phyloP scores from a whole-genome alignment of 371 early-diverging fungal species.

The Mucor velutinosus region DNA sequence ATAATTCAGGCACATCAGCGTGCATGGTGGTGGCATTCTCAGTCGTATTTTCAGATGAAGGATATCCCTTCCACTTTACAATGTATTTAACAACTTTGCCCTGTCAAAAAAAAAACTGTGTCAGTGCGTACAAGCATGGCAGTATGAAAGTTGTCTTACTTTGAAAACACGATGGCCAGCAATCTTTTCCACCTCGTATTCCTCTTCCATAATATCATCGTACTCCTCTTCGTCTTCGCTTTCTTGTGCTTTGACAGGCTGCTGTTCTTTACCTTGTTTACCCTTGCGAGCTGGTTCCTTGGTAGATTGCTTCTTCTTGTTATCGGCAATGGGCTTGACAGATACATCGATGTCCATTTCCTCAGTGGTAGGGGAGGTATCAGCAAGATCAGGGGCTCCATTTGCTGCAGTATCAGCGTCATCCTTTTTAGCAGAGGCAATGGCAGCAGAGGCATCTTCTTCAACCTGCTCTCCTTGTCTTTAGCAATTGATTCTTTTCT shows the following conservation, averaged over 20 bases:
- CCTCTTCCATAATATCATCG: neutral
- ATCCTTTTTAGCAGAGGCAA: neutral
- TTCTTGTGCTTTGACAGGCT: neutral
- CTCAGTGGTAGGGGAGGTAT: neutral
- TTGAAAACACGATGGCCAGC: conserved; percentile 10
- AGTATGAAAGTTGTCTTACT: conserved; percentile 5
- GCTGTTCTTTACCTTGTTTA: neutral
- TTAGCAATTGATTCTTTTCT: neutral
- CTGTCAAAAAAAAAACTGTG: neutral
- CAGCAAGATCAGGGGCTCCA: neutral
- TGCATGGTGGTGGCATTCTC: conserved; percentile 32
- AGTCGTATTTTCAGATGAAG: conserved; percentile 22
- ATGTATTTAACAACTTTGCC: conserved; percentile 18
- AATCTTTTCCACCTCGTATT: conserved; percentile 17
- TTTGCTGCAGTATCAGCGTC: neutral
- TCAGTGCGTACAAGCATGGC: neutral
- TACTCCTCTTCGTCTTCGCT: neutral
- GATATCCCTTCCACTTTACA: conserved; percentile 30
- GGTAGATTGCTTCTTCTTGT: neutral
- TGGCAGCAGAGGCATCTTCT: neutral
- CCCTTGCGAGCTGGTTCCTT: neutral
- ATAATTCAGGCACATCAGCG: conserved; percentile 29
- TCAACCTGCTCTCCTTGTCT: neutral
- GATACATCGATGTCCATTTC: neutral
- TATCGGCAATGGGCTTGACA: neutral